Conservation (phyloP, 352 stramenopile species). For the Globisporangium polare region DNA sequence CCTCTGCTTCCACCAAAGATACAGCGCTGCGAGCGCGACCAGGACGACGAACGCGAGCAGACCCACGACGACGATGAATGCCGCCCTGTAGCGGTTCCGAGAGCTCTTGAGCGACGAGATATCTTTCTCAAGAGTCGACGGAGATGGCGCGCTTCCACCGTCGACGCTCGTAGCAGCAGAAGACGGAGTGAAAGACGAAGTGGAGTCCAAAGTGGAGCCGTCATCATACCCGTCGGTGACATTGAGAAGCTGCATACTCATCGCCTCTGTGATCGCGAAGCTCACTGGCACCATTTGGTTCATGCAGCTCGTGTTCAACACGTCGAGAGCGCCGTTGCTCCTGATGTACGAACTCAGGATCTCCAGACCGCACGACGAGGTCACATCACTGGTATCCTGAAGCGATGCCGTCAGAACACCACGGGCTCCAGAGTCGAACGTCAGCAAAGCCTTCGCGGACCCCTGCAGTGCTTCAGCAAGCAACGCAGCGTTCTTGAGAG, state of each 20-base stretch:
- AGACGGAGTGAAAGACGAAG: neutral
- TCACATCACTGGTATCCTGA: neutral
- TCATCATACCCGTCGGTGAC: constrained; percentile 7
- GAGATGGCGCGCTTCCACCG: neutral
- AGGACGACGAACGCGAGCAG: constrained; percentile 14
- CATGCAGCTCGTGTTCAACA: constrained; percentile 4
- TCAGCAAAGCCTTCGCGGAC: constrained; percentile 6
- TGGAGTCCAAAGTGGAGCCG: neutral
- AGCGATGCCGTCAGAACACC: neutral
- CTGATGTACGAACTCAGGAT: constrained; percentile 7
- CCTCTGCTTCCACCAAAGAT: constrained; percentile 8
- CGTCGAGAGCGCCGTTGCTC: neutral
- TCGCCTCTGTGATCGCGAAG: constrained; percentile 3
- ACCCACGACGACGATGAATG: constrained; percentile 26
- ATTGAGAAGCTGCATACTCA: constrained; percentile 6
- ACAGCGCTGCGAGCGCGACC: constrained; percentile 7
- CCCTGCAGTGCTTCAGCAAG: neutral
- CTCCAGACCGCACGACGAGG: constrained; percentile 1
- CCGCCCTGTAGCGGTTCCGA: constrained; percentile 25
- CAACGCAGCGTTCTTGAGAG: neutral
- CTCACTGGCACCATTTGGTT: neutral
- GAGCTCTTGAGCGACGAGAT: constrained; percentile 22
- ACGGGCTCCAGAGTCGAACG: neutral
- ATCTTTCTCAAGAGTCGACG: neutral
- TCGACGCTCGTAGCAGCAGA: neutral